phyloP scores from a whole-genome alignment of 352 stramenopile genomes.

The Pythium myriotylum region DNA sequence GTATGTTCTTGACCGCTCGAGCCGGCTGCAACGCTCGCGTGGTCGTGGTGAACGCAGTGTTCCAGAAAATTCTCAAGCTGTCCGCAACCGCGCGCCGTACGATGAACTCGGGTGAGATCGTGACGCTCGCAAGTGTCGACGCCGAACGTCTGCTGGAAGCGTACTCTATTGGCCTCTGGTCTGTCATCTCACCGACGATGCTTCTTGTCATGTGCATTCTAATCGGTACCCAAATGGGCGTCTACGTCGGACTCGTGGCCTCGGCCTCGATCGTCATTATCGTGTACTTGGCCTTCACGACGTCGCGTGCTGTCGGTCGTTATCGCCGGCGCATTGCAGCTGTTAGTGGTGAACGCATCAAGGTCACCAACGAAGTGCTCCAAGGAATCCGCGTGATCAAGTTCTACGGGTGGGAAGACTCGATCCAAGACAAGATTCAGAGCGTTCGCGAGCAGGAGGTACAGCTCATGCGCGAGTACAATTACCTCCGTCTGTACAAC shows the following conservation, averaged over 20 bases:
- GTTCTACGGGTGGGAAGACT: slow-evolving; percentile 66
- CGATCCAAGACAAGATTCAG: slow-evolving; percentile 25
- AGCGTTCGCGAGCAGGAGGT: slow-evolving; percentile 30
- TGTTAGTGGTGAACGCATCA: slow-evolving; percentile 64
- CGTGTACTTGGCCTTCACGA: slow-evolving; percentile 33
- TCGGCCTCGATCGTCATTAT: slow-evolving; percentile 12
- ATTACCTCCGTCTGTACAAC: slow-evolving; percentile 33
- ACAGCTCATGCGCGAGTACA: slow-evolving; percentile 25
- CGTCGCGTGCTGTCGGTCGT: slow-evolving; percentile 36
- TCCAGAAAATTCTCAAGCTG: slow-evolving; percentile 55
- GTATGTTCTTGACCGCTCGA: slow-evolving; percentile 49
- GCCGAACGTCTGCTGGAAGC: slow-evolving; percentile 57
- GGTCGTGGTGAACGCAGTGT: slow-evolving; percentile 65
- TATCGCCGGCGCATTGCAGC: slow-evolving; percentile 40
- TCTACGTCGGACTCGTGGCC: slow-evolving; percentile 13
- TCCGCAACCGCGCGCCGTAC: slow-evolving; percentile 44
- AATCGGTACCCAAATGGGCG: slow-evolving; percentile 44
- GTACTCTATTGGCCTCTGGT: slow-evolving; percentile 49
- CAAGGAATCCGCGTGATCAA: slow-evolving; percentile 80
- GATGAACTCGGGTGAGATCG: slow-evolving; percentile 56
- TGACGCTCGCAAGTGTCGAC: slow-evolving; percentile 55
- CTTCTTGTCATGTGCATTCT: slow-evolving; percentile 46
- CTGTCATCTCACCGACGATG: slow-evolving; percentile 47
- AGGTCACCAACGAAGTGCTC: slow-evolving; percentile 89
- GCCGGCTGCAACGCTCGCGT: slow-evolving; percentile 54